A percentile compares a stretch with the other conserved stretches of the same genome.
phyloP scores from a whole-genome alignment of 192 early-diverging fungal genomes.

The Funneliformis mosseae region DNA sequence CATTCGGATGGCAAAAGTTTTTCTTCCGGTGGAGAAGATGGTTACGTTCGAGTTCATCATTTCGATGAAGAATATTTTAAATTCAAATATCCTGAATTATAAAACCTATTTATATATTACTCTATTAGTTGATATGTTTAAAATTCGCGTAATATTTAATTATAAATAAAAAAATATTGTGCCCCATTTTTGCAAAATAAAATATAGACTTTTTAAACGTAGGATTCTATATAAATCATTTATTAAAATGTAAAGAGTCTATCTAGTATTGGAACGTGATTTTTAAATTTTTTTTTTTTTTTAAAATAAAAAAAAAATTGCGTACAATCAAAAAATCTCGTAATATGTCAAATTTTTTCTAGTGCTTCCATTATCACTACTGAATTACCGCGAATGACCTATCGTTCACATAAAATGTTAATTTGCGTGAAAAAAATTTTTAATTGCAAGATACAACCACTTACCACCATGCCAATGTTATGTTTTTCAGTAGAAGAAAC shows the following conservation, averaged over 20 bases:
- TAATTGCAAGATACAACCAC: background rate
- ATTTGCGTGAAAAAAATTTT: background rate
- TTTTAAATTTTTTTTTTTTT: background rate
- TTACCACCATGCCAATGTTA: constrained; percentile 88
- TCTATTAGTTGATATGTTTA: too few species aligned
- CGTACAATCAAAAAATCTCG: background rate
- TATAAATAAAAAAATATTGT: background rate
- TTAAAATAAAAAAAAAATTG: background rate
- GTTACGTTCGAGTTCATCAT: constrained; percentile 95
- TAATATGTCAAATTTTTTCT: constrained; percentile 20
- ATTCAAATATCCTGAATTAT: constrained; percentile 77
- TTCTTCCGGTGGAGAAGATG: constrained; percentile 97
- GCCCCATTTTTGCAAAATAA: background rate
- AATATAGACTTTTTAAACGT: background rate
- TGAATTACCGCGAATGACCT: constrained; percentile 35
- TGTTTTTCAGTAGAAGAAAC: constrained; percentile 64
- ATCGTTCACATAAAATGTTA: background rate
- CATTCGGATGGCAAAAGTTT: constrained; percentile 94
- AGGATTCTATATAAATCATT: background rate
- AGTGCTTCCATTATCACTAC: constrained; percentile 35
- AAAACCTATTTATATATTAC: constrained; percentile 2
- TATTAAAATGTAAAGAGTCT: background rate
- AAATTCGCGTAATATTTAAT: background rate
- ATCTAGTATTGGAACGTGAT: too few species aligned
- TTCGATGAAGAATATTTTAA: constrained; percentile 95